A percentile compares a stretch with the other conserved stretches of the same genome.
phyloP scores from a whole-genome alignment of 2,329 filamentous ascomycete genomes.

The Ceratocystis harringtonii region DNA sequence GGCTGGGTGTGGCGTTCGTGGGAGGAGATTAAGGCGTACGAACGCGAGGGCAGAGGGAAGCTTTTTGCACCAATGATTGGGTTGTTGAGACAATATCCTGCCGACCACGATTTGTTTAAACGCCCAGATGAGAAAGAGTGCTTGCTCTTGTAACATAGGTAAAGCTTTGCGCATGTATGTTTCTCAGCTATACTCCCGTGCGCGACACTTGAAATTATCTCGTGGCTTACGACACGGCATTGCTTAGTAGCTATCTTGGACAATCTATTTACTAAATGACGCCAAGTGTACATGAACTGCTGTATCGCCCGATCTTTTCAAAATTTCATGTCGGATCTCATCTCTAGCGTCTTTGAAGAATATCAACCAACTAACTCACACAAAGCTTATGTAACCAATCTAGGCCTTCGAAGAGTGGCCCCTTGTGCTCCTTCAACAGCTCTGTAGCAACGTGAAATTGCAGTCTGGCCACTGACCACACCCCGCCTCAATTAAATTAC shows the following conservation, averaged over 20 bases:
- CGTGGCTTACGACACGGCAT: no score
- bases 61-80: conserved; percentile 11
- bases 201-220: no score
- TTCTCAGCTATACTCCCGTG: no score
- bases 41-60: conserved; percentile 17
- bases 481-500: conserved; percentile 34
- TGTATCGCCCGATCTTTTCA: conserved; percentile 27
- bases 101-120: conserved; percentile 5
- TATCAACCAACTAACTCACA: conserved; percentile 35
- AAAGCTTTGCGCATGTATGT: no score
- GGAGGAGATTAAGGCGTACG: conserved; percentile 28
- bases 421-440: conserved; percentile 39
- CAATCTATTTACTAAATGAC: conserved; percentile 18
- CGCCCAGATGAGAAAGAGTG: not conserved
- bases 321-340: conserved; percentile 24
- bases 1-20: conserved; percentile 36
- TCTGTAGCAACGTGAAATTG: conserved; percentile 26
- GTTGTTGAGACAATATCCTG: conserved; percentile 6
- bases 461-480: conserved; percentile 30
- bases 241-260: not conserved
- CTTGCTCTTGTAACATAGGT: not conserved
- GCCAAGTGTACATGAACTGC: conserved; percentile 29
- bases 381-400: conserved; percentile 42
- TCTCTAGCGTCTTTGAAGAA: conserved; percentile 28
- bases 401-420: conserved; percentile 43